Evolutionary conservation across 129 eudicot species (phyloP), one percentile per base, ranked within the genome.

Genomic region (Artemisia argyi): DNA sequence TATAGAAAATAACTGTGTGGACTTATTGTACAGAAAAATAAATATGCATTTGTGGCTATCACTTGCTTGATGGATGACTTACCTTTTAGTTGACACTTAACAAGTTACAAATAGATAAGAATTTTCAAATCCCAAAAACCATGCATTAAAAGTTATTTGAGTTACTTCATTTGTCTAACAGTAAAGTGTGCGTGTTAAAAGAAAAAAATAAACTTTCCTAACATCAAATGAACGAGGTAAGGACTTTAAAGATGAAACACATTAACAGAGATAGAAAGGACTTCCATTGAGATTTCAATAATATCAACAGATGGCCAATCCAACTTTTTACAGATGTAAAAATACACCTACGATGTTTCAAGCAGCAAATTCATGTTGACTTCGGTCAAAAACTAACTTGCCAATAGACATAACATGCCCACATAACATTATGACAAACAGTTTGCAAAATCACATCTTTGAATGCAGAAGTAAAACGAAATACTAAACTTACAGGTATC

Each of bases 401-500:
- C 22, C 22, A 20, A 20, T 20, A 20, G 22, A 1, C 22, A 52
- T 52, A 52, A 3, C n/a, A 52, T 52, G 17, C 56, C 5, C 18
- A 20, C 22, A 20, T 20, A 20, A 20, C 1, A 20, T 0, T 20
- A 20, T 20, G 22, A 20, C 22, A 20, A 20, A 20, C 22, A 20
- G 22, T 20, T 20, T 20, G 22, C 22, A 20, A 20, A 20, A 20
- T 20, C 22, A 20, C 22, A 20, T 20, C 22, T 20, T 20, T 20
- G 22, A 20, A 20, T 20, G 22, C 22, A 55, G 18, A 32, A 42
- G 14, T 17, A 11, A 54, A 22, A 67, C 15, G 14, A 44, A 20
- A 20, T 53, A 22, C 73, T 52, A 74, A 58, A 62, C 95, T 80
- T 80, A 91, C 97, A 22, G 92, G 97, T 80, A 88, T 86, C 64